phyloP scores from a whole-genome alignment of 169 alveolate genomes.

The Sarcocystis neurona region DNA sequence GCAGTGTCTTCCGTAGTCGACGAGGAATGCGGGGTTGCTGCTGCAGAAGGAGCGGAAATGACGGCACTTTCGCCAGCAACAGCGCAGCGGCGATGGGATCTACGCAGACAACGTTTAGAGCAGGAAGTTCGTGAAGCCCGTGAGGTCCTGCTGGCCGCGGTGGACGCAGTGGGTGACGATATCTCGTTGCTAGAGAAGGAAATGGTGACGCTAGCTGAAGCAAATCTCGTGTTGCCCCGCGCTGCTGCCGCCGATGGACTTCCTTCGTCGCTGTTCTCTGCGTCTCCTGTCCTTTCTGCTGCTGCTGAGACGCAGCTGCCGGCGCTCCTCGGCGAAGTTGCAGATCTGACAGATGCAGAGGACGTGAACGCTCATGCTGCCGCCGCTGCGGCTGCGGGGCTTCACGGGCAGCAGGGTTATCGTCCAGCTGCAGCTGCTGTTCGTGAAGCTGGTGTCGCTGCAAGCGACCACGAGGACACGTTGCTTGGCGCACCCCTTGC shows the following conservation, averaged over 20 bases:
- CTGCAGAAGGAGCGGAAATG: background rate
- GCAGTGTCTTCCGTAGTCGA: background rate
- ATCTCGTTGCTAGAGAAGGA: slow-evolving; percentile 3
- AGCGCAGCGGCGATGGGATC: background rate
- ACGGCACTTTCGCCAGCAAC: no score
- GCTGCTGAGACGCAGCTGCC: background rate
- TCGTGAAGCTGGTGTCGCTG: no score
- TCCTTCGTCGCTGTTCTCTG: background rate
- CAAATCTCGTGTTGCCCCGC: no score
- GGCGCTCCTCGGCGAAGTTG: background rate
- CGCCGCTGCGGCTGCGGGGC: background rate
- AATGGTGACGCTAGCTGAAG: background rate
- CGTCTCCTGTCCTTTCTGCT: background rate
- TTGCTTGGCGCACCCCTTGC: no score
- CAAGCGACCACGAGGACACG: no score
- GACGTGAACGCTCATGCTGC: background rate
- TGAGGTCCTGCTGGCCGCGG: slow-evolving; percentile 10
- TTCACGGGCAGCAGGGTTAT: no score
- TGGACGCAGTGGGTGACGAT: slow-evolving; percentile 13
- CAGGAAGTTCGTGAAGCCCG: background rate
- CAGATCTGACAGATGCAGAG: background rate
- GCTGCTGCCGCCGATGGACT: no score
- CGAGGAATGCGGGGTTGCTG: background rate
- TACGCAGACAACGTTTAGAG: background rate
- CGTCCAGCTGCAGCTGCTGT: no score